Evolutionary conservation across 495 filamentous ascomycete species (phyloP).

Genomic region (Penicillium alfredii): DNA sequence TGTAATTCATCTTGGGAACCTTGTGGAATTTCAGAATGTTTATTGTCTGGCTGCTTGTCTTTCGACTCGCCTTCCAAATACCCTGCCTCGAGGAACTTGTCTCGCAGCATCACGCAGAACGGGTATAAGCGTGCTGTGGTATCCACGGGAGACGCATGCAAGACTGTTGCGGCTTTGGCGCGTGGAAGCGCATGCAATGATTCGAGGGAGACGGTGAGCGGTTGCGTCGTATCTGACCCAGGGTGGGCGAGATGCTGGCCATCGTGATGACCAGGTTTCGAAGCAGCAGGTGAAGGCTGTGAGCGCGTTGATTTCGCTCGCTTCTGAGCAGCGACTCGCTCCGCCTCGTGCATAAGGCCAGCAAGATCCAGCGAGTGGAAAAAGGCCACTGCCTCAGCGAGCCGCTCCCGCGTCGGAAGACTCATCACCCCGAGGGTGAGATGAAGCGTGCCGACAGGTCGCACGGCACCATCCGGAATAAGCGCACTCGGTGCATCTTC

Average conservation of each 20-base stretch:
- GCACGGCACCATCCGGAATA: slow-evolving; percentile 55
- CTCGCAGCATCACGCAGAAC: slow-evolving; percentile 59
- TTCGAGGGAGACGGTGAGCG: slow-evolving; percentile 32
- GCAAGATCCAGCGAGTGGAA: slow-evolving; percentile 49
- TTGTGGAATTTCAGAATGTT: not conserved
- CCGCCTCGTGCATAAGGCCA: slow-evolving; percentile 39
- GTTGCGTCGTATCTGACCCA: not conserved
- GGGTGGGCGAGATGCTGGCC: not conserved
- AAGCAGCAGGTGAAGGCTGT: too few species aligned
- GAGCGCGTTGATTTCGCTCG: not conserved
- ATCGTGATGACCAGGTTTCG: not conserved
- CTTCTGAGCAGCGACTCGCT: slow-evolving; percentile 5
- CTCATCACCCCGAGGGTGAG: slow-evolving; percentile 86
- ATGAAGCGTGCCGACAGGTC: slow-evolving; percentile 77
- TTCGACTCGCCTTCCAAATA: slow-evolving; percentile 51
- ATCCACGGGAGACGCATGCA: slow-evolving; percentile 56
- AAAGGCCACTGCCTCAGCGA: slow-evolving; percentile 54
- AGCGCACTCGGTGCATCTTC: slow-evolving; percentile 21
- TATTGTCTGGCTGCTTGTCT: slow-evolving; percentile 8
- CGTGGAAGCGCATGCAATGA: slow-evolving; percentile 33
- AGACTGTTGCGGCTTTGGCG: slow-evolving; percentile 38
- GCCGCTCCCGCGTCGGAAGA: slow-evolving; percentile 47
- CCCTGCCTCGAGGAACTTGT: slow-evolving; percentile 55
- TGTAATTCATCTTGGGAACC: too few species aligned
- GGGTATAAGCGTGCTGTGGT: slow-evolving; percentile 45